phyloP scores from a whole-genome alignment of 106 monocot species.

The Triglochin maritima region DNA sequence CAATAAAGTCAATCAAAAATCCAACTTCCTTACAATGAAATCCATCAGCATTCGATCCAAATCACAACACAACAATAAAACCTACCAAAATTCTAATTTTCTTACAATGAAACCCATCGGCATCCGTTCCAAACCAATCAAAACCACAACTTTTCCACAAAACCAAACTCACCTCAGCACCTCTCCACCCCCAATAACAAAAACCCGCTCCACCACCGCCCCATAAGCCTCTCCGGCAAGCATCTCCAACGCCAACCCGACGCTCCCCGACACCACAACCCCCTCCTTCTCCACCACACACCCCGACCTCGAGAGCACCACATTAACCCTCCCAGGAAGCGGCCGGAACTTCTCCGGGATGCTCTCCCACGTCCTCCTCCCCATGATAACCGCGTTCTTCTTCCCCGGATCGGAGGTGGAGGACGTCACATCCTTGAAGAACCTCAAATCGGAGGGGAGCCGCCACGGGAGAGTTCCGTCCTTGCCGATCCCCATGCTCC shows the following conservation, averaged over 20 bases:
- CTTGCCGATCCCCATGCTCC: slow-evolving; percentile 79
- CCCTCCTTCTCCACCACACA: slow-evolving; percentile 67
- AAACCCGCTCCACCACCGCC: slow-evolving; percentile 78
- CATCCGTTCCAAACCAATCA: background rate
- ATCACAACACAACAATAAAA: background rate
- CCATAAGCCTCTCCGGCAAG: slow-evolving; percentile 71
- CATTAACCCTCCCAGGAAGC: slow-evolving; percentile 74
- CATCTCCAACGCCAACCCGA: slow-evolving; percentile 67
- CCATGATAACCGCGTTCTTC: slow-evolving; percentile 98
- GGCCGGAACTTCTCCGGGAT: slow-evolving; percentile 62
- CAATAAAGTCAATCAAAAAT: background rate
- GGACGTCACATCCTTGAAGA: slow-evolving; percentile 74
- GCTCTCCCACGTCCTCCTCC: slow-evolving; percentile 92
- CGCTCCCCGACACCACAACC: slow-evolving; percentile 72
- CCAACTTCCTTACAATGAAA: slow-evolving; percentile 44
- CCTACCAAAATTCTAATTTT: background rate
- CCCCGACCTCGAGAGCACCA: slow-evolving; percentile 84
- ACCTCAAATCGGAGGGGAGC: slow-evolving; percentile 74
- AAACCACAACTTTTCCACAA: background rate
- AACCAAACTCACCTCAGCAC: slow-evolving; percentile 50
- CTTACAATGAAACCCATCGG: background rate
- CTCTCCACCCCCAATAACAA: slow-evolving; percentile 89
- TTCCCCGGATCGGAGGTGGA: slow-evolving; percentile 63
- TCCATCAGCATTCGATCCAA: background rate
- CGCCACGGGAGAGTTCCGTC: slow-evolving; percentile 82